Percentiles rank a stretch among this genome's conserved stretches.
Conservation (phyloP, 192 early-diverging fungal genomes). For the Podila epigama region DNA sequence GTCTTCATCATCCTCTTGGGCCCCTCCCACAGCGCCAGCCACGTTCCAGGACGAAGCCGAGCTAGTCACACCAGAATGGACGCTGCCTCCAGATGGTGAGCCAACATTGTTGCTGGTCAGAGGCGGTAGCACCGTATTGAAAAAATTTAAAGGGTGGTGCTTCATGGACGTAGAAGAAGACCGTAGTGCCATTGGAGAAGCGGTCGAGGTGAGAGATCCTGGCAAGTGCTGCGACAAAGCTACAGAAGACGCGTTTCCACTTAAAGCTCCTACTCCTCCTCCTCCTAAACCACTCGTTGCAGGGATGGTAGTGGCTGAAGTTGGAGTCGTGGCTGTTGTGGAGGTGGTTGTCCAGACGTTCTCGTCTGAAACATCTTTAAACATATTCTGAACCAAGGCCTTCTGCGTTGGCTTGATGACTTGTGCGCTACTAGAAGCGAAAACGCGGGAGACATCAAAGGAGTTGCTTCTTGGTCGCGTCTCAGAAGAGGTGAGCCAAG, state of each 20-base stretch:
- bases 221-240: too few relatives aligned
- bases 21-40: not conserved
- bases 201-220: too few relatives aligned
- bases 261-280: not conserved
- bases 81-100: not conserved
- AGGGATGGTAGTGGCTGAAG: not conserved
- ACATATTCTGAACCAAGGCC: slow-evolving; percentile 27
- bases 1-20: not conserved
- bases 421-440: slow-evolving; percentile 5
- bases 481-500: too few relatives aligned
- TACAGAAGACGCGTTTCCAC: not conserved
- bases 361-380: slow-evolving; percentile 39
- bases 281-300: not conserved
- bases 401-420: slow-evolving; percentile 32
- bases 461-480: slow-evolving; percentile 9
- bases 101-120: not conserved
- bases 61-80: not conserved
- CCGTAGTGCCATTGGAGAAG: not conserved
- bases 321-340: not conserved
- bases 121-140: not conserved
- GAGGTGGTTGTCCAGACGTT: slow-evolving; percentile 30
- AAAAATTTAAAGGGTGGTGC: not conserved
- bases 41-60: not conserved
- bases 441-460: slow-evolving; percentile 30
- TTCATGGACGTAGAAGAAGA: not conserved